Evolutionary conservation across 306 rosid species (phyloP).

Genomic region (Vigna nakashimae): DNA sequence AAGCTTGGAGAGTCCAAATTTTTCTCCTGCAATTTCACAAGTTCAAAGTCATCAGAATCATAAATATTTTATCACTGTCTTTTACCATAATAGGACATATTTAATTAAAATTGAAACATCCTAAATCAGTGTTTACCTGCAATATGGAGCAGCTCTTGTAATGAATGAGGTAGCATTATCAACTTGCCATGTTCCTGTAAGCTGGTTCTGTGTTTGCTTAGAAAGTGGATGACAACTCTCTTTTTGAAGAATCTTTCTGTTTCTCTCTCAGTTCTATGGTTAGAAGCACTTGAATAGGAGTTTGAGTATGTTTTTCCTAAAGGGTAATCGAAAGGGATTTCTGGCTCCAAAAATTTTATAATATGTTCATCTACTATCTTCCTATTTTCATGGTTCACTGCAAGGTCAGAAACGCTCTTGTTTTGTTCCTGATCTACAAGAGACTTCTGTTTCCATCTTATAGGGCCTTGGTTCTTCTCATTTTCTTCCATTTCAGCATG

Average conservation of each 20-base stretch:
- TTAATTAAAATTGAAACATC: background rate
- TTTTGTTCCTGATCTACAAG: slow-evolving; percentile 49
- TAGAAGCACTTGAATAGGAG: slow-evolving; percentile 31
- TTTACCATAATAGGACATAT: too few relatives aligned
- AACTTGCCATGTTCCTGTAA: slow-evolving; percentile 58
- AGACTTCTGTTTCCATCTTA: slow-evolving; percentile 57
- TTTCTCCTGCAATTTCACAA: slow-evolving; percentile 74
- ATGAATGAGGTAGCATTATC: slow-evolving; percentile 71
- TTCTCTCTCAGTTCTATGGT: slow-evolving; percentile 39
- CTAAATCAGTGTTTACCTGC: slow-evolving; percentile 58
- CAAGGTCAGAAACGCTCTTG: slow-evolving; percentile 44
- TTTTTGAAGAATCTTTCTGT: slow-evolving; percentile 42
- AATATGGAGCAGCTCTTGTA: slow-evolving; percentile 69
- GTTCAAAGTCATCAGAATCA: slow-evolving; percentile 21
- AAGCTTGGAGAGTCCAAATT: slow-evolving; percentile 63
- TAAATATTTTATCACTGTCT: background rate
- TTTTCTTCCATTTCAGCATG: slow-evolving; percentile 50
- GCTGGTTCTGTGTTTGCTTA: slow-evolving; percentile 35
- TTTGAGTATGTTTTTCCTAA: slow-evolving; percentile 36
- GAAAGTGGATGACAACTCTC: slow-evolving; percentile 70
- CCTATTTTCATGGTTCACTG: slow-evolving; percentile 43
- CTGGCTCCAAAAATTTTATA: slow-evolving; percentile 50
- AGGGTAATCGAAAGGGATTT: slow-evolving; percentile 34
- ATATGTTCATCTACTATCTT: slow-evolving; percentile 58
- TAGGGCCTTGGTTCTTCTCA: slow-evolving; percentile 44